These are phyloP conservation scores for Trichosporon sp. DNA, from an alignment of 1,284 basidiomycete genomes.

Conservation along the genomic window DNA sequence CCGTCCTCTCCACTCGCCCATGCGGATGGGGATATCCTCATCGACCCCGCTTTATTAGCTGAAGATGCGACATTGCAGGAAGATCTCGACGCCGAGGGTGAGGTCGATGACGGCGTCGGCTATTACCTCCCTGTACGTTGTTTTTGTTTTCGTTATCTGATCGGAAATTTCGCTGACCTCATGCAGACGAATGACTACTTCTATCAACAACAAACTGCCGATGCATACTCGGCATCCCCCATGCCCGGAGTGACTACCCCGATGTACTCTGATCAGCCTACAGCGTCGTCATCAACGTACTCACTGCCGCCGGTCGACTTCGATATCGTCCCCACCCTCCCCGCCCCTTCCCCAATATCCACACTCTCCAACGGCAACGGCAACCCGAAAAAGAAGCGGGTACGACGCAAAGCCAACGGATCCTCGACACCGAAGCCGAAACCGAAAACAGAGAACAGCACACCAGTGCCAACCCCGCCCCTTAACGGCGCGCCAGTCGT, in stretches of 20 bases:
- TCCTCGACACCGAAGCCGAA: slow-evolving; percentile 9
- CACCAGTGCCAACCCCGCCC: slow-evolving; percentile 3
- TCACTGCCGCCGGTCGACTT: slow-evolving; percentile 26
- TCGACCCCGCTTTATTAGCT: slow-evolving; percentile 29
- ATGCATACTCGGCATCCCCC: slow-evolving; percentile 13
- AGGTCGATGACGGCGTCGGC: slow-evolving; percentile 34
- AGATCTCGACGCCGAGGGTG: slow-evolving; percentile 35
- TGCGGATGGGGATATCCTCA: slow-evolving; percentile 25
- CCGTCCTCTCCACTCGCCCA: slow-evolving; percentile 22
- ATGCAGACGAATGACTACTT: slow-evolving; percentile 30
- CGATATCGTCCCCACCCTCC: slow-evolving; percentile 20
- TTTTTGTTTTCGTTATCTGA: slow-evolving; percentile 11
- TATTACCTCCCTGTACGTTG: slow-evolving; percentile 34
- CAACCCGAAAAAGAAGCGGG: slow-evolving; percentile 5
- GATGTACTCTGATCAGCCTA: slow-evolving; percentile 12
- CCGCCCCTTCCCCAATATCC: slow-evolving; percentile 24
- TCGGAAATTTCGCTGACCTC: slow-evolving; percentile 21
- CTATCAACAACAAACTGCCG: slow-evolving; percentile 22
- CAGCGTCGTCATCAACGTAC: slow-evolving; percentile 27
- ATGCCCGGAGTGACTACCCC: slow-evolving; percentile 15
- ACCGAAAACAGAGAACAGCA: slow-evolving; percentile 10
- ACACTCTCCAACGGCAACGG: slow-evolving; percentile 21
- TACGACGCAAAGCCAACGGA: slow-evolving; percentile 4
- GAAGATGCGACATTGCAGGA: slow-evolving; percentile 27
- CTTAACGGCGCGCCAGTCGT: slow-evolving; percentile 10